Evolutionary conservation across 768 basidiomycete genomes (phyloP), one percentile per base, ranked within the genome.

Genomic region (Naganishia friedmannii): DNA sequence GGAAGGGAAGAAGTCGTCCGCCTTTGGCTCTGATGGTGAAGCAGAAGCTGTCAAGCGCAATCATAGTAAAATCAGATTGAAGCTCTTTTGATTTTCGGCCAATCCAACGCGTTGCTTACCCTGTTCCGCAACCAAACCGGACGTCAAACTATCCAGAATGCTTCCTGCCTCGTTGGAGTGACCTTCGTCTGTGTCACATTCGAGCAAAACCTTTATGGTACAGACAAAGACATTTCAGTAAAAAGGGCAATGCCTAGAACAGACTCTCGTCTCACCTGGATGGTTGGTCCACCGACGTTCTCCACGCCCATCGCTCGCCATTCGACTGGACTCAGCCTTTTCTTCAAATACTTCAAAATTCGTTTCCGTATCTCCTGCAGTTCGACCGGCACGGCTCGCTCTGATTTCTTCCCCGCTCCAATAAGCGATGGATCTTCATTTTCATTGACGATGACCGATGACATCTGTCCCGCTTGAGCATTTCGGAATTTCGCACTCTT

Each of bases 401-500:
- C 60, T n/a, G 73, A 67, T 65, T 70, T 65, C 60, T 77, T 75
- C 53, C 72, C 77, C 65, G 77, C 77, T 26, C 73, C 76, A n/a
- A 42, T 48, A 6, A 29, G 28, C 19, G 34, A 53, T 57, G 73
- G 74, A 45, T 72, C 69, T 13, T 84, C 46, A 75, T 82, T 75
- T 1, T 71, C 73, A 26, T 79, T 77, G 28, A 74, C 79, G 73
- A 95, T 88, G 15, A 95, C 85, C 3, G 91, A 92, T 77, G 87
- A 80, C 48, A 76, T 90, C 86, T 94, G 88, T 13, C 86, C 83
- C 71, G 46, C 71, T 31, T 92, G 91, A 65, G 86, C 87, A 56
- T 88, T 86, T 76, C 93, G 91, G 87, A 89, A 95, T 17, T 87
- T 85, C 0, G 86, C 85, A 71, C 89, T 92, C 81, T 89, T 91